Evolutionary conservation across 345 rosid genomes (phyloP).

Genomic region (Iberis pinnata): DNA sequence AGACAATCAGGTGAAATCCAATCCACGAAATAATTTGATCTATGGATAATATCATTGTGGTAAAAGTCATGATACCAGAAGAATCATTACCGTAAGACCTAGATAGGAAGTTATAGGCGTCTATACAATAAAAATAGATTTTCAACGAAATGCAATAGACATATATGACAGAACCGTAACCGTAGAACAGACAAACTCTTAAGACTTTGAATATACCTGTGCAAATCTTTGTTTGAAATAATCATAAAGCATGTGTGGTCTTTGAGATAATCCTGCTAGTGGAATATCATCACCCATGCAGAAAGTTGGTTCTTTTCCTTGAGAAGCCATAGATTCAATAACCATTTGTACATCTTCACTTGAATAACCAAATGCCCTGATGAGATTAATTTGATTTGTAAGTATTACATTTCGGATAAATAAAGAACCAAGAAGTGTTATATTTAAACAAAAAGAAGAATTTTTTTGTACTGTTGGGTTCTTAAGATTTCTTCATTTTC

Average conservation of each 20-base stretch:
- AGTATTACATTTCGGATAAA: not conserved
- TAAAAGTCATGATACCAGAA: no score
- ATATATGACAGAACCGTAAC: no score
- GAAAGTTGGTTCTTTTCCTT: conserved; percentile 97
- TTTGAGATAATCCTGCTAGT: conserved; percentile 76
- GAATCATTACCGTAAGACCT: no score
- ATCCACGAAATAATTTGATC: no score
- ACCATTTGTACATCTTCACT: conserved; percentile 99
- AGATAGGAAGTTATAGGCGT: no score
- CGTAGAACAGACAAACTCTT: no score
- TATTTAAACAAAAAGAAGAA: conserved; percentile 6
- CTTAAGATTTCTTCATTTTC: conserved; percentile 76
- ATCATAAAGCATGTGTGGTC: conserved; percentile 87
- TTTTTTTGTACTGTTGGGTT: conserved; percentile 81
- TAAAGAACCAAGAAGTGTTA: not conserved
- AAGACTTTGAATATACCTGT: conserved; percentile 48
- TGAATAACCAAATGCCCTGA: conserved; percentile 94
- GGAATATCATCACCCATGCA: conserved; percentile 98
- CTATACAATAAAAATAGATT: no score
- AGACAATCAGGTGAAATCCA: no score
- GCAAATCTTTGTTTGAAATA: conserved; percentile 99
- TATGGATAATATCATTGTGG: no score
- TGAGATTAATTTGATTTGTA: not conserved
- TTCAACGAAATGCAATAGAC: no score
- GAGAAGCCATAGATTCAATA: conserved; percentile 92